Evolutionary conservation across 306 rosid genomes (phyloP).

Genomic region (Trifolium subterraneum): DNA sequence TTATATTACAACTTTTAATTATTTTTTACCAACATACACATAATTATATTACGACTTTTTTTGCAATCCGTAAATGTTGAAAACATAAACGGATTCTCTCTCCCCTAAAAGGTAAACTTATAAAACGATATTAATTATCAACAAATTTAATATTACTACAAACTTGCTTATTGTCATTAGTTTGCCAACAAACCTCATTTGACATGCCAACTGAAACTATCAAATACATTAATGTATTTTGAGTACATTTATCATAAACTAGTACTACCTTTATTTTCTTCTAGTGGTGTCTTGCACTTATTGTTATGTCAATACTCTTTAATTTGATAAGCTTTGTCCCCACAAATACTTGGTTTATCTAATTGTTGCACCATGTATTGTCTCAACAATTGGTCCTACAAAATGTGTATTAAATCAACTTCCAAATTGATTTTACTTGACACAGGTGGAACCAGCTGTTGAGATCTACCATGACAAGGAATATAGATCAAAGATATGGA

Average conservation of each 20-base stretch:
- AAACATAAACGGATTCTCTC: too few species aligned
- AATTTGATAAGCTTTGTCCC: slow-evolving; percentile 28
- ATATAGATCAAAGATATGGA: slow-evolving; percentile 83
- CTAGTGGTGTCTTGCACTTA: background rate
- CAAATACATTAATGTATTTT: background rate
- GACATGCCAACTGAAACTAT: background rate
- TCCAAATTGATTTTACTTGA: slow-evolving; percentile 42
- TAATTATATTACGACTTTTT: too few species aligned
- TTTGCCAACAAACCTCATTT: too few species aligned
- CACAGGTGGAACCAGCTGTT: slow-evolving; percentile 77
- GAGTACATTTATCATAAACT: too few species aligned
- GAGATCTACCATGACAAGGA: slow-evolving; percentile 89
- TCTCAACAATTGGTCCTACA: slow-evolving; percentile 37
- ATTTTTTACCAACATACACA: too few species aligned
- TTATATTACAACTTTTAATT: too few species aligned
- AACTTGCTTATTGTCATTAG: too few species aligned
- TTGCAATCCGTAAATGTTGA: too few species aligned
- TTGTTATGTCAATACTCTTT: slow-evolving; percentile 6
- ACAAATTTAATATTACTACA: too few species aligned
- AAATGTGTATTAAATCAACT: slow-evolving; percentile 29
- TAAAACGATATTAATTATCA: too few species aligned
- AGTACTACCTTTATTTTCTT: background rate
- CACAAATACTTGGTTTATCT: slow-evolving; percentile 15
- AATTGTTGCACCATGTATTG: slow-evolving; percentile 27
- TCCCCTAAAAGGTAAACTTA: too few species aligned